A percentile compares a stretch with the other conserved stretches of the same genome.
Evolutionary conservation across 2,329 filamentous ascomycete genomes (phyloP).

Genomic region (Cercospora brassicicola): DNA sequence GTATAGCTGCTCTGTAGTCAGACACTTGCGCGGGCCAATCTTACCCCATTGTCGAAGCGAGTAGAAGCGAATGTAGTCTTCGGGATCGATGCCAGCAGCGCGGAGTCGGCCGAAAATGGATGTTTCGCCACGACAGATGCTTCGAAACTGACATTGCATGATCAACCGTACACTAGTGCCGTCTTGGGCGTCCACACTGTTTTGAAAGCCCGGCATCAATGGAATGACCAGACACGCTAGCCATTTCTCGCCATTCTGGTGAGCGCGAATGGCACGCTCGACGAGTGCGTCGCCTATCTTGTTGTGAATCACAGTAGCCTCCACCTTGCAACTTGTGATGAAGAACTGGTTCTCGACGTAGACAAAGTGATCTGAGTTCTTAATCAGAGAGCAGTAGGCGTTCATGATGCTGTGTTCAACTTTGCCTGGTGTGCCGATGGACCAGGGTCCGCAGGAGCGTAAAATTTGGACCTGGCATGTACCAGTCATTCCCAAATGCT

Average conservation of each 20-base stretch:
- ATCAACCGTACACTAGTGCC: constrained; percentile 93
- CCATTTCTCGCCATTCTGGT: constrained; percentile 85
- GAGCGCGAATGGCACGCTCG: constrained; percentile 81
- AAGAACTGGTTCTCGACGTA: constrained; percentile 99
- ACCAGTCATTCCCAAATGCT: constrained; percentile 82
- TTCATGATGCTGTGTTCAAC: constrained; percentile 94
- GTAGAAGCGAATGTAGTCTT: constrained; percentile 95
- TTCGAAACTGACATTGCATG: constrained; percentile 94
- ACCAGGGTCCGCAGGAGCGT: constrained; percentile 88
- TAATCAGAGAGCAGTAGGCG: constrained; percentile 91
- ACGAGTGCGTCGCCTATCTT: constrained; percentile 92
- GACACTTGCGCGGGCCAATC: constrained; percentile 75
- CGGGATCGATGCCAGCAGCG: constrained; percentile 79
- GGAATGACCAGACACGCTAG: constrained; percentile 86
- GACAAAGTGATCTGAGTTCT: constrained; percentile 92
- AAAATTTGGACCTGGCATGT: constrained; percentile 97
- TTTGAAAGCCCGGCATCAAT: constrained; percentile 97
- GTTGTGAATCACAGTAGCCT: constrained; percentile 85
- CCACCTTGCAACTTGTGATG: constrained; percentile 85
- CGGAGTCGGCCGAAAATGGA: constrained; percentile 88
- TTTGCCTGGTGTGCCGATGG: constrained; percentile 76
- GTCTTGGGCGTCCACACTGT: constrained; percentile 89
- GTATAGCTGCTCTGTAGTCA: constrained; percentile 95
- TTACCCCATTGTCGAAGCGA: constrained; percentile 89
- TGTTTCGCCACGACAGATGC: constrained; percentile 86